These are phyloP conservation scores for Buddleja alternifolia DNA, from an alignment of 257 asterid species.

Conservation along the genomic window DNA sequence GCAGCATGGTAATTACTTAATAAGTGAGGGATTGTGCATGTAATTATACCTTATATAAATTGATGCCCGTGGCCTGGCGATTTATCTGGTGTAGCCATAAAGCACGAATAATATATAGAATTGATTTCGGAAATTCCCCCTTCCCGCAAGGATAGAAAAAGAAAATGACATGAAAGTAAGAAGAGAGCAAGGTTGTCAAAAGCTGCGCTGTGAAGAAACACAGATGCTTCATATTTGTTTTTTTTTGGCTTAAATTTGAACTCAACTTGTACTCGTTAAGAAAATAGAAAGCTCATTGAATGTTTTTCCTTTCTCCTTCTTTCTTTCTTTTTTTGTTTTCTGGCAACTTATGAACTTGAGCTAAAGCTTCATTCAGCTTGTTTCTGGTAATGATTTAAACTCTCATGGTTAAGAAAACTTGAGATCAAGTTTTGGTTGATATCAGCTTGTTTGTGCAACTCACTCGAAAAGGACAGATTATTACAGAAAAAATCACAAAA, in stretches of 20 bases:
- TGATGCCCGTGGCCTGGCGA: not conserved
- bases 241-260: not conserved
- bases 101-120: not conserved
- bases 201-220: not conserved
- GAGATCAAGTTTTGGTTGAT: not conserved
- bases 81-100: not conserved
- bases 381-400: not conserved
- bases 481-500: not conserved
- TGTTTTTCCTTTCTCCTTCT: too few relatives aligned
- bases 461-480: not conserved
- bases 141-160: not conserved
- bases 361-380: not conserved
- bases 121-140: not conserved
- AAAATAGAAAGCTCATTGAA: not conserved
- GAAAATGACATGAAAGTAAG: not conserved
- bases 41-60: too few relatives aligned
- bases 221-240: not conserved
- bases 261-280: not conserved
- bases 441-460: not conserved
- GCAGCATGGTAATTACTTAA: too few relatives aligned
- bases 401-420: not conserved
- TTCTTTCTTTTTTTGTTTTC: too few relatives aligned
- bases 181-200: not conserved
- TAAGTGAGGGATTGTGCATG: too few relatives aligned
- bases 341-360: not conserved